Evolutionary conservation across 805 yeast genomes (phyloP).

Genomic region (Teunomyces pallodes): DNA sequence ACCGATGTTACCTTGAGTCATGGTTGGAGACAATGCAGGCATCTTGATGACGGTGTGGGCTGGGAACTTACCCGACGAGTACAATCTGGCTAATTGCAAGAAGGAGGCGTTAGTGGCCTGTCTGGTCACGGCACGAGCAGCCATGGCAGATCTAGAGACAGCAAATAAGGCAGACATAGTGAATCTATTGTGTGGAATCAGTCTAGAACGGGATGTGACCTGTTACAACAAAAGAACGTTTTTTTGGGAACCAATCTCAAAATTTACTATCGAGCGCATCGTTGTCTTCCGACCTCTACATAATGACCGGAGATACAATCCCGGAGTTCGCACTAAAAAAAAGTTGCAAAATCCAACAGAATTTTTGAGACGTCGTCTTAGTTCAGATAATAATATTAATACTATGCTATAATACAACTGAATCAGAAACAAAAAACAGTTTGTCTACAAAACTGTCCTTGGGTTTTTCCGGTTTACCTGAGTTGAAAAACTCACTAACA

Average conservation of each 20-base stretch:
- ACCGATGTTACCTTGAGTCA: constrained; percentile 93
- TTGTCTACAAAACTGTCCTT: not conserved
- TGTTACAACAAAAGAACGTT: constrained; percentile 2
- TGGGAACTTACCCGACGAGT: constrained; percentile 58
- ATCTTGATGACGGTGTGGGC: constrained; percentile 85
- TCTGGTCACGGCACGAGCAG: constrained; percentile 18
- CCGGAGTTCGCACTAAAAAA: constrained; percentile 3
- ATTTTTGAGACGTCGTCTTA: not conserved
- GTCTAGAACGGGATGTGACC: constrained; percentile 2
- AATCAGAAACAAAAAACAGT: constrained; percentile 1
- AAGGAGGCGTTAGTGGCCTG: constrained; percentile 15
- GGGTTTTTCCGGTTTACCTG: not conserved
- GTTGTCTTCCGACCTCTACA: constrained; percentile 24
- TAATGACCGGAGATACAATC: constrained; percentile 1
- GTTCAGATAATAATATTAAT: not conserved
- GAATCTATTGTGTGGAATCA: not conserved
- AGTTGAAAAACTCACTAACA: constrained; percentile 19
- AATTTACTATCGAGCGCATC: constrained; percentile 19
- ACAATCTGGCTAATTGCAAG: constrained; percentile 37
- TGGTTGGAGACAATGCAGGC: constrained; percentile 99
- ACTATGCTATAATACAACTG: not conserved
- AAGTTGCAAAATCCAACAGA: constrained; percentile 3
- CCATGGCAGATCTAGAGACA: constrained; percentile 29
- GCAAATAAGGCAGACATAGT: constrained; percentile 37
- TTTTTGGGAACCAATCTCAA: constrained; percentile 2